phyloP scores from a whole-genome alignment of 352 stramenopile species.

The Thalassiosira pacifica region DNA sequence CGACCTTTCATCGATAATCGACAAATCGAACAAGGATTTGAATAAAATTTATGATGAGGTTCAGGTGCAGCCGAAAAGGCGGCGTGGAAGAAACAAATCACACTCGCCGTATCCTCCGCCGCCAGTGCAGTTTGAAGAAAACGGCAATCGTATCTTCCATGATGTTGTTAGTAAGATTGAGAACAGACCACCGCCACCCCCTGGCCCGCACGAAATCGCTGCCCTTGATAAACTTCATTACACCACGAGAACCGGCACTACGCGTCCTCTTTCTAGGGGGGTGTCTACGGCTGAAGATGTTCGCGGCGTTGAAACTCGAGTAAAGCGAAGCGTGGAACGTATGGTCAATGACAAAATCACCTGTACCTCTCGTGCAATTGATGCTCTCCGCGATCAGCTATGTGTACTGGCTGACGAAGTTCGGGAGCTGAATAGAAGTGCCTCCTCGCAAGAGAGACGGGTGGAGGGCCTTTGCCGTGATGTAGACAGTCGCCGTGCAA shows the following conservation, averaged over 20 bases:
- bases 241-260: slow-evolving; percentile 16
- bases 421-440: slow-evolving; percentile 29
- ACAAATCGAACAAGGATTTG: slow-evolving; percentile 43
- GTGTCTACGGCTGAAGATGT: slow-evolving; percentile 31
- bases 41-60: slow-evolving; percentile 20
- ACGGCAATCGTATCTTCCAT: slow-evolving; percentile 19
- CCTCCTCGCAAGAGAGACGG: slow-evolving; percentile 31
- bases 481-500: slow-evolving; percentile 29
- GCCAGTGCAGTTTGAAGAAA: slow-evolving; percentile 2
- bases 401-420: slow-evolving; percentile 39
- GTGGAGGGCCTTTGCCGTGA: slow-evolving; percentile 45
- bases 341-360: slow-evolving; percentile 45
- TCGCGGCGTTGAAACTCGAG: slow-evolving; percentile 1
- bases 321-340: slow-evolving; percentile 28
- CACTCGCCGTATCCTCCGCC: slow-evolving; percentile 22
- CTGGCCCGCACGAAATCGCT: slow-evolving; percentile 28
- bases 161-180: slow-evolving; percentile 6
- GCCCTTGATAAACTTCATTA: slow-evolving; percentile 25
- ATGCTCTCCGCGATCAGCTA: slow-evolving; percentile 55
- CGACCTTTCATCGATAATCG: slow-evolving; percentile 40
- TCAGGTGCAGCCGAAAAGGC: slow-evolving; percentile 13
- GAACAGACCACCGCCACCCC: neutral
- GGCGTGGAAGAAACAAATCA: neutral
- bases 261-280: slow-evolving; percentile 21
- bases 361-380: slow-evolving; percentile 39